These are phyloP conservation scores for Chlorella sp. DNA, from an alignment of 139 green algal species.

Conservation along the genomic window DNA sequence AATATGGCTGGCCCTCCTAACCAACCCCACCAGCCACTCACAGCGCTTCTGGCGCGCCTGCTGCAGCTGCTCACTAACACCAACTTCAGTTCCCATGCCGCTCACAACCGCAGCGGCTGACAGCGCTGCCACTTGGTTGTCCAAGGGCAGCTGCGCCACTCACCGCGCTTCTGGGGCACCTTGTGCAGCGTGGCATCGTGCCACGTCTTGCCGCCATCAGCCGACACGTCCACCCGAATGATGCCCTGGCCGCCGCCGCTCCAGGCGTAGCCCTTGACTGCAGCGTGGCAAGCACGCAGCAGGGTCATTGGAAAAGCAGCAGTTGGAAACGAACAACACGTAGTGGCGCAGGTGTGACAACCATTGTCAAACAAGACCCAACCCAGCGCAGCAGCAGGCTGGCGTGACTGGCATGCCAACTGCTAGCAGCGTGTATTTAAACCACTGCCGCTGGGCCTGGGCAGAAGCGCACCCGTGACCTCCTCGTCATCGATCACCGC, in stretches of 20 bases:
- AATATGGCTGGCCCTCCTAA: no score
- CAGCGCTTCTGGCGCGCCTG: not conserved
- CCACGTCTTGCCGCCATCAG: slow-evolving; percentile 83
- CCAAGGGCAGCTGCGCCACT: not conserved
- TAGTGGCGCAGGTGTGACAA: no score
- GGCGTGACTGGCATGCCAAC: no score
- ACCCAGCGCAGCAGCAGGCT: no score
- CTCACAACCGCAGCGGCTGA: not conserved
- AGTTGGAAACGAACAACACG: no score
- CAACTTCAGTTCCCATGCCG: no score
- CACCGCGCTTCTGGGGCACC: slow-evolving; percentile 29
- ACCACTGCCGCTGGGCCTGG: no score
- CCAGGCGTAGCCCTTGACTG: slow-evolving; percentile 79
- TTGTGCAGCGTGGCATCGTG: slow-evolving; percentile 44
- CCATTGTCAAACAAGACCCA: no score
- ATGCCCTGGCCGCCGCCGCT: slow-evolving; percentile 80
- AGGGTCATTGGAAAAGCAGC: no score
- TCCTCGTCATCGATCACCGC: slow-evolving; percentile 42
- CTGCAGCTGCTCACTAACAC: not conserved
- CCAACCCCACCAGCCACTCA: not conserved
- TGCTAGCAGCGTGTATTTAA: no score
- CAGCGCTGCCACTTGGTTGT: not conserved
- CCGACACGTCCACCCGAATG: slow-evolving; percentile 84
- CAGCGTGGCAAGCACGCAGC: not conserved
- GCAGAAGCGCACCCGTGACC: slow-evolving; percentile 38